phyloP scores from a whole-genome alignment of 164 flowering plant species.

The Magnolia changhungtana region DNA sequence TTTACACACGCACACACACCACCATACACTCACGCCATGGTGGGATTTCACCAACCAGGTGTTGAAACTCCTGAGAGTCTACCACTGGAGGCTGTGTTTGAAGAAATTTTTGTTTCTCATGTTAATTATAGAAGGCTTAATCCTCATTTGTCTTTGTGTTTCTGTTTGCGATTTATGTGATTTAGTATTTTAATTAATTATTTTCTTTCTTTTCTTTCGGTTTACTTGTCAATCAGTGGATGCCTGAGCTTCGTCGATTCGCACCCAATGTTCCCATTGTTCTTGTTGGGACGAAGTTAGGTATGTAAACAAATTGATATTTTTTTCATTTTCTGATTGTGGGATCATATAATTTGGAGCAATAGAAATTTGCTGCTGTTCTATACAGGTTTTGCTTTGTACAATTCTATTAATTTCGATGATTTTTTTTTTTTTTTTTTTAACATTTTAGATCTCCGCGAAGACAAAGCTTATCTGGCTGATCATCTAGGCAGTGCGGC shows the following conservation, averaged over 20 bases:
- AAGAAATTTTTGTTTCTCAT: background rate
- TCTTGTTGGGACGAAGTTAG: slow-evolving; percentile 95
- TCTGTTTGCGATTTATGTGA: background rate
- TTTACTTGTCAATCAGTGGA: slow-evolving; percentile 60
- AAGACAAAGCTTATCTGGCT: slow-evolving; percentile 59
- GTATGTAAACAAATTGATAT: slow-evolving; percentile 33
- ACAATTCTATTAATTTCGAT: background rate
- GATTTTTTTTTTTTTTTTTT: background rate
- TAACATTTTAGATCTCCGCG: slow-evolving; percentile 73
- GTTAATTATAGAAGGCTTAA: background rate
- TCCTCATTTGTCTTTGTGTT: background rate
- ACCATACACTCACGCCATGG: no score
- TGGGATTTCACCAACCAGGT: no score
- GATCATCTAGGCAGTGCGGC: slow-evolving; percentile 68
- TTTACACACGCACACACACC: no score
- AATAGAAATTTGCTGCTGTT: background rate
- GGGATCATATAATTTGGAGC: background rate
- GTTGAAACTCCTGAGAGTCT: no score
- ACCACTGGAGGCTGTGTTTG: no score
- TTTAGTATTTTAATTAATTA: background rate
- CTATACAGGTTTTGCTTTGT: background rate
- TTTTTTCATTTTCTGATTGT: background rate
- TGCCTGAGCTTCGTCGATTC: slow-evolving; percentile 96
- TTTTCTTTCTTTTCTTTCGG: background rate
- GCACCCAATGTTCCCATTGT: slow-evolving; percentile 96